Conservation (phyloP, 805 yeast species). For the Candida ulmi region DNA sequence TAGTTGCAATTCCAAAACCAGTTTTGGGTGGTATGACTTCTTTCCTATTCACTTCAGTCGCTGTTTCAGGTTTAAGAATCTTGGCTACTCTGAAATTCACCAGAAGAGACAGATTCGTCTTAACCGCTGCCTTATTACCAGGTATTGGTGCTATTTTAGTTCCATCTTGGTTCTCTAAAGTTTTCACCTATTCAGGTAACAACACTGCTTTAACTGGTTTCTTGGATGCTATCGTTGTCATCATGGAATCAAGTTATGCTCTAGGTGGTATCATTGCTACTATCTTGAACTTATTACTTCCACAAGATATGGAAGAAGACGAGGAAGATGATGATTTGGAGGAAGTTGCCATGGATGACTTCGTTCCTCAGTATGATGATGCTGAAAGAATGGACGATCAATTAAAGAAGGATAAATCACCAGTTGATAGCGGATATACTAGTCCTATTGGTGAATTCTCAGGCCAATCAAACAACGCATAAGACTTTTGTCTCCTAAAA, state of each 20-base stretch:
- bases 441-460: too few relatives aligned
- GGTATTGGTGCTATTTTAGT: slow-evolving; percentile 67
- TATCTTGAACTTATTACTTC: slow-evolving; percentile 54
- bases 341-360: slow-evolving; percentile 20
- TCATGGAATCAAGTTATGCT: slow-evolving; percentile 72
- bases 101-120: slow-evolving; percentile 67
- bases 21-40: slow-evolving; percentile 88
- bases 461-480: neutral
- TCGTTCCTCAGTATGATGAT: slow-evolving; percentile 22
- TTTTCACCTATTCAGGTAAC: slow-evolving; percentile 62
- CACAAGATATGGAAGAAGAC: slow-evolving; percentile 48
- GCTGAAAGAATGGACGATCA: slow-evolving; percentile 10
- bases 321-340: slow-evolving; percentile 17
- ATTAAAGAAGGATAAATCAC: neutral
- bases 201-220: slow-evolving; percentile 56
- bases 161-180: slow-evolving; percentile 55
- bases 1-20: slow-evolving; percentile 74
- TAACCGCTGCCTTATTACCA: slow-evolving; percentile 58
- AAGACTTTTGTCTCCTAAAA: too few relatives aligned
- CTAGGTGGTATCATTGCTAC: slow-evolving; percentile 62
- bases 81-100: slow-evolving; percentile 49
- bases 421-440: too few relatives aligned
- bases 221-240: slow-evolving; percentile 59
- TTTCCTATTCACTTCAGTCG: slow-evolving; percentile 69
- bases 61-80: slow-evolving; percentile 67